Evolutionary conservation across 2,329 filamentous ascomycete species (phyloP), one percentile per base, ranked within the genome.

Genomic region (Pseudonectria buxi): DNA sequence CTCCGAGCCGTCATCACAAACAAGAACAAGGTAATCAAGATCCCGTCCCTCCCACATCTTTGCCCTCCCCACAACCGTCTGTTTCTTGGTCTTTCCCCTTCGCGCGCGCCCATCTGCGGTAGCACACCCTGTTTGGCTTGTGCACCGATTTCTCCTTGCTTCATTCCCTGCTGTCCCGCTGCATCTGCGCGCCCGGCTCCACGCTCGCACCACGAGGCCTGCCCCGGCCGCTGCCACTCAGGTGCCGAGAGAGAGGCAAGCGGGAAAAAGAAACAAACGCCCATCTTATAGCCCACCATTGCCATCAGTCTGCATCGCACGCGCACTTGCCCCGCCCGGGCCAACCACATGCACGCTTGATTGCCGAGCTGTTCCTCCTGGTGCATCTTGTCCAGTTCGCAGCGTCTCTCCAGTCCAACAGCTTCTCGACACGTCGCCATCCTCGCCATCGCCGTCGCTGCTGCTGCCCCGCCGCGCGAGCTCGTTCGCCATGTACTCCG

Each of bases 381-480:
- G 38, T 44, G 53, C 61, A 62, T 58, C 57, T 60, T 59, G 56
- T 55, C 61, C 56, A 61, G 57, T 57, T 58, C 57, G 51, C 47
- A 54, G 51, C 57, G 50, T 54, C 51, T 50, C 64, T 67, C 56
- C 59, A 31, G 40, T 35, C 70, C 71, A 75, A 75, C 71, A 70
- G 69, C 69, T 71, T 73, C 70, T 69, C 71, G 71, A 76, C 72
- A 76, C 73, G 71, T 75, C 66, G 69, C 69, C 70, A 64, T 67
- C 67, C 63, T 64, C 55, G 51, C 50, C 39, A 37, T 39, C 36
- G 40, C 47, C 32, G 44, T 47, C 29, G 32, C 33, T 36, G 29
- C 33, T 40, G 39, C 45, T 55, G 48, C 45, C 41, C 47, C 46
- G 48, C 46, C 43, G 32, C 47, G 45, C 38, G 18, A 22, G 36